Percentiles rank a stretch among this genome's conserved stretches.
Evolutionary conservation across 139 green algal species (phyloP).

Genomic region (Tetradesmus obliquus): DNA sequence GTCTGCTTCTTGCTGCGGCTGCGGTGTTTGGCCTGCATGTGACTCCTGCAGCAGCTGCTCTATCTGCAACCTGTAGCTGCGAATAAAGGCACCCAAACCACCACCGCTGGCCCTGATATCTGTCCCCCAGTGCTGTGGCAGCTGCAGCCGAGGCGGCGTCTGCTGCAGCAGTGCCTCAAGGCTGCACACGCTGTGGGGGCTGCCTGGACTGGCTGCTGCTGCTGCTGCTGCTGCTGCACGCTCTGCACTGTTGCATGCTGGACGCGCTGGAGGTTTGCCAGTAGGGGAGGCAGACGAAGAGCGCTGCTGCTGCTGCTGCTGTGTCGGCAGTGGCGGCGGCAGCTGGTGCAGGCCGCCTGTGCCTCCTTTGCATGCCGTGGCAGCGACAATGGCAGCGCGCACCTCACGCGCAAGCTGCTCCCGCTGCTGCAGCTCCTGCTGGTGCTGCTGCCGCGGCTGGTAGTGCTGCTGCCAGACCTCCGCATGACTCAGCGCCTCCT

Average conservation of each 20-base stretch:
- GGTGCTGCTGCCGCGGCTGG: constrained; percentile 24
- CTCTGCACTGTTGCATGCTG: neutral
- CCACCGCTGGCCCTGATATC: neutral
- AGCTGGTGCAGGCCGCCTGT: neutral
- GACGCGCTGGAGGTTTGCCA: neutral
- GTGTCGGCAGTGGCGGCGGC: neutral
- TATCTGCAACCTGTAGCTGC: neutral
- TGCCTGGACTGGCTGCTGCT: neutral
- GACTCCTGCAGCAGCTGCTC: neutral
- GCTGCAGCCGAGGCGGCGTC: neutral
- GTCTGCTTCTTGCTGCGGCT: neutral
- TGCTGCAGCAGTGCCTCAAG: neutral
- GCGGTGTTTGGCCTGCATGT: neutral
- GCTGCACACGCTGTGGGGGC: neutral
- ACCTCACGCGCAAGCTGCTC: constrained; percentile 1
- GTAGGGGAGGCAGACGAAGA: neutral
- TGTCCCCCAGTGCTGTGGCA: neutral
- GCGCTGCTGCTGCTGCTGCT: neutral
- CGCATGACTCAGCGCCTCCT: neutral
- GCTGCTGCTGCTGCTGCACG: neutral
- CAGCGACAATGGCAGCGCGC: constrained; percentile 10
- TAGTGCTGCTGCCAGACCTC: constrained; percentile 10
- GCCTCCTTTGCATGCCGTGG: neutral
- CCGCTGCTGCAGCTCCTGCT: constrained; percentile 21
- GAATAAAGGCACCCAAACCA: neutral